These are phyloP conservation scores for Starmera pachycereana DNA, from an alignment of 805 yeast species.

Conservation along the genomic window DNA sequence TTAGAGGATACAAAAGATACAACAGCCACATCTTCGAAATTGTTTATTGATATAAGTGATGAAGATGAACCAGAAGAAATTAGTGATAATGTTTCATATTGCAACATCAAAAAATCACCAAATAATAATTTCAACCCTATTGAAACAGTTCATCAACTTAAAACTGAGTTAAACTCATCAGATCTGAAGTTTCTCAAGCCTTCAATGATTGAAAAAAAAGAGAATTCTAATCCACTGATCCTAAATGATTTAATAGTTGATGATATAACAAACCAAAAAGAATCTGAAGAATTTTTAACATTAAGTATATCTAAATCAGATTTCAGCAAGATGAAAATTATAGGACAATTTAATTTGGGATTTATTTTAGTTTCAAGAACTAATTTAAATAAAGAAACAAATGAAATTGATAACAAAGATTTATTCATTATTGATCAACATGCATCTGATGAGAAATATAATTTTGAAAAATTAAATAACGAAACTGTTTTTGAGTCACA, in stretches of 20 bases:
- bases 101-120: no score
- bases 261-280: conserved; percentile 33
- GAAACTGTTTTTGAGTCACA: conserved; percentile 56
- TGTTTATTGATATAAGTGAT: background rate
- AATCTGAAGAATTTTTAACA: conserved; percentile 49
- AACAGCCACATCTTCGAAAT: background rate
- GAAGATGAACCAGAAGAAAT: no score
- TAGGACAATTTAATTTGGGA: conserved; percentile 95
- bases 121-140: no score
- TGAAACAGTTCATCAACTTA: no score
- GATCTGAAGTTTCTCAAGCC: no score
- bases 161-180: no score
- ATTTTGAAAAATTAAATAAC: conserved; percentile 63
- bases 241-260: conserved; percentile 14
- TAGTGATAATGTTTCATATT: no score
- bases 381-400: conserved; percentile 16
- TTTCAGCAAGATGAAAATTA: conserved; percentile 61
- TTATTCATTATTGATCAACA: conserved; percentile 92
- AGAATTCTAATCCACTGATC: background rate
- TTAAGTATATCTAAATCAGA: conserved; percentile 61
- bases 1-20: conserved; percentile 1
- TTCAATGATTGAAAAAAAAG: background rate
- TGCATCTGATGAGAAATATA: conserved; percentile 93
- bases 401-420: conserved; percentile 23
- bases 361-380: conserved; percentile 66